A percentile compares a stretch with the other conserved stretches of the same genome.
These are phyloP conservation scores for Pilobolus umbonatus DNA, from an alignment of 192 early-diverging fungal genomes.

Conservation along the genomic window DNA sequence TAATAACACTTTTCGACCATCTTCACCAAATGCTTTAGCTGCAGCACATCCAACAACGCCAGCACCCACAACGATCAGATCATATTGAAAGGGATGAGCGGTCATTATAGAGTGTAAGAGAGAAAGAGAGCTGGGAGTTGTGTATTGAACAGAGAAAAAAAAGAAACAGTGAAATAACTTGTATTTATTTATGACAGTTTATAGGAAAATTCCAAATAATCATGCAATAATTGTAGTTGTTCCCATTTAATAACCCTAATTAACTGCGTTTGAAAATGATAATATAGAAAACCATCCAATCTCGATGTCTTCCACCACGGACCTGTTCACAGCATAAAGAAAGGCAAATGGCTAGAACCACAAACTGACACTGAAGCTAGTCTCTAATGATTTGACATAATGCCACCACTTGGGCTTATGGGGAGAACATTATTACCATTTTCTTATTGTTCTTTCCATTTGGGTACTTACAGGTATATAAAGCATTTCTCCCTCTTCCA, in stretches of 20 bases:
- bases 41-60: slow-evolving; percentile 87
- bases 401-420: slow-evolving; percentile 92
- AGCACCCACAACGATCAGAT: slow-evolving; percentile 86
- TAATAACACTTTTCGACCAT: slow-evolving; percentile 66
- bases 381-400: slow-evolving; percentile 68
- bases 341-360: slow-evolving; percentile 57
- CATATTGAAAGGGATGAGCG: too few relatives aligned
- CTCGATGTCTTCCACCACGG: neutral
- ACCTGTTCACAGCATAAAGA: neutral
- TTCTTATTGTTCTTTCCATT: neutral
- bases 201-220: too few relatives aligned
- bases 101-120: neutral
- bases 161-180: too few relatives aligned
- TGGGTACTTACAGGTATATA: slow-evolving; percentile 74
- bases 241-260: neutral
- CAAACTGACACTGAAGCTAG: slow-evolving; percentile 82
- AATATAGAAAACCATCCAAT: neutral
- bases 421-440: neutral
- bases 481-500: slow-evolving; percentile 73
- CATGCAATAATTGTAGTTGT: too few relatives aligned
- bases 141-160: too few relatives aligned
- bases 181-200: too few relatives aligned
- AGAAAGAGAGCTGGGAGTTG: too few relatives aligned
- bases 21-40: slow-evolving; percentile 67
- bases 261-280: neutral